phyloP scores from a whole-genome alignment of 176 grass and related monocot species.

The Rhynchospora pubera region DNA sequence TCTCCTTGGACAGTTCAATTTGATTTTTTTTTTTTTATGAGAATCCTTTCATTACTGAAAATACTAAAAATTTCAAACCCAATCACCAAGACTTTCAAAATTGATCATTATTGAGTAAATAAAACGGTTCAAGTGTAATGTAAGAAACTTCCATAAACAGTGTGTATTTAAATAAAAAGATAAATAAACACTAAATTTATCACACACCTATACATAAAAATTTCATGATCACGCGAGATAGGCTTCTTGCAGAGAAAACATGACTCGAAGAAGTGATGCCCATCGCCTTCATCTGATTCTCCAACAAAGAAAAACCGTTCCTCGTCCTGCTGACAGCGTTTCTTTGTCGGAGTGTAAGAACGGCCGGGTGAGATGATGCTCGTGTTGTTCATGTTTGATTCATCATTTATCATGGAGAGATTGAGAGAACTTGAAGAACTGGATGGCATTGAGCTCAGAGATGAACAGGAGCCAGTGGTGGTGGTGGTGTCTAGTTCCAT shows the following conservation, averaged over 20 bases:
- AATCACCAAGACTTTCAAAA: background rate
- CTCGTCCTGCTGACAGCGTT: background rate
- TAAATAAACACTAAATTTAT: background rate
- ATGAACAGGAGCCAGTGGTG: background rate
- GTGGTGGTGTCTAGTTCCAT: background rate
- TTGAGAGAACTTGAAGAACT: background rate
- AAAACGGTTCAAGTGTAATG: background rate
- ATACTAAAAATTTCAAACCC: background rate
- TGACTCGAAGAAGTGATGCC: constrained; percentile 43
- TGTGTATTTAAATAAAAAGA: background rate
- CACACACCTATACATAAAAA: constrained; percentile 78
- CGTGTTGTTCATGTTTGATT: background rate
- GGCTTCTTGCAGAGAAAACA: constrained; percentile 78
- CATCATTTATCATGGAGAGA: background rate
- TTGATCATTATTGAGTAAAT: background rate
- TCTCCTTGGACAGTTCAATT: no score
- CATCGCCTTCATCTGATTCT: background rate
- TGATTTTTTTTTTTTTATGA: background rate
- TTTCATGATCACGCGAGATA: constrained; percentile 35
- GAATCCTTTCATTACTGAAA: background rate
- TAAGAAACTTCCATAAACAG: background rate
- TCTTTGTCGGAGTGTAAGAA: background rate
- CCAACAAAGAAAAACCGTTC: constrained; percentile 1
- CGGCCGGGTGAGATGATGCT: background rate
- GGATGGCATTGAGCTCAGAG: background rate